These are phyloP conservation scores for Guyanaporus albipodus DNA, from an alignment of 768 basidiomycete genomes.

Conservation along the genomic window DNA sequence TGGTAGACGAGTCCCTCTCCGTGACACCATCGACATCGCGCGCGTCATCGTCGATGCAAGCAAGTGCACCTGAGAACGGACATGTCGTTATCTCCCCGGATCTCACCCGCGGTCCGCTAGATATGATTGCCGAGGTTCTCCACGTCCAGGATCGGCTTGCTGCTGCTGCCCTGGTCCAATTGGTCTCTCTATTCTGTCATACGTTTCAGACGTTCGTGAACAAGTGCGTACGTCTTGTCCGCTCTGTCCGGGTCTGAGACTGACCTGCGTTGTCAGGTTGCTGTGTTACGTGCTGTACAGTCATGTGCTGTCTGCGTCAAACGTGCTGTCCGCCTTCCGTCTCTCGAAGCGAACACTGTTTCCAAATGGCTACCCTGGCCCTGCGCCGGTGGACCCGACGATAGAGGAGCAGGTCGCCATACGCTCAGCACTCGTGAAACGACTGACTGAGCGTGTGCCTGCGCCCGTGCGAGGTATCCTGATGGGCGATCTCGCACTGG, in stretches of 20 bases:
- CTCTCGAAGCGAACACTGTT: constrained; percentile 71
- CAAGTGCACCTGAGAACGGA: constrained; percentile 1
- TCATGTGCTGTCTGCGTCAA: constrained; percentile 47
- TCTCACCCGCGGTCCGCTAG: constrained; percentile 42
- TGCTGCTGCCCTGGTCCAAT: constrained; percentile 42
- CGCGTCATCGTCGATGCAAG: constrained; percentile 24
- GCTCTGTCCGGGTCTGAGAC: constrained; percentile 6
- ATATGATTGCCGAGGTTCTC: constrained; percentile 49
- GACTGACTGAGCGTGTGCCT: constrained; percentile 42
- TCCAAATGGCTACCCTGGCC: constrained; percentile 84
- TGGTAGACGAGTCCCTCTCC: not conserved
- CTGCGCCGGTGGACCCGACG: constrained; percentile 68
- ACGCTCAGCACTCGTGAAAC: constrained; percentile 37
- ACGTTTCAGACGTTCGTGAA: constrained; percentile 54
- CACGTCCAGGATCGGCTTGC: constrained; percentile 46
- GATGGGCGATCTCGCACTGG: constrained; percentile 49
- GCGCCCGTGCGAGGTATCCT: not conserved
- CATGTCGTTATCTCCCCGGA: constrained; percentile 18
- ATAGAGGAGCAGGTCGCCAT: constrained; percentile 68
- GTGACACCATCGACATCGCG: constrained; percentile 20
- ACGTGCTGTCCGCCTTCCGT: constrained; percentile 51
- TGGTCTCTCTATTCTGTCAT: constrained; percentile 43
- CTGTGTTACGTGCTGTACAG: constrained; percentile 64
- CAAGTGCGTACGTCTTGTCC: constrained; percentile 37
- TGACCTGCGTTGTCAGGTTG: constrained; percentile 65